These are phyloP conservation scores for Penicillium pulvis DNA, from an alignment of 495 filamentous ascomycete species.

Conservation along the genomic window DNA sequence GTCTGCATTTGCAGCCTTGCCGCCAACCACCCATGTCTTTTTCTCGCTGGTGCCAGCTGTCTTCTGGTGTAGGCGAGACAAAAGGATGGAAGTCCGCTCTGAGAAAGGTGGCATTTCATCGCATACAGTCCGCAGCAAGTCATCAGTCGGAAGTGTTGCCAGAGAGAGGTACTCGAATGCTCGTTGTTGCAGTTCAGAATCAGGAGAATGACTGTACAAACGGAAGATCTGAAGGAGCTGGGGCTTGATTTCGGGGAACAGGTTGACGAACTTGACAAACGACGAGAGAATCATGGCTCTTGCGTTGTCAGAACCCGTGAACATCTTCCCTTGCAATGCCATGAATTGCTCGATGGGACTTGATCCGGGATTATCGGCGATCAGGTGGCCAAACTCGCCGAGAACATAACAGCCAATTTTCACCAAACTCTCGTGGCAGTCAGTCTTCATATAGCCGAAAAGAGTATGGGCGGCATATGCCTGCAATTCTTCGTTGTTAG, in stretches of 20 bases:
- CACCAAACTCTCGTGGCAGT: conserved; percentile 94
- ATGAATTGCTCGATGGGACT: conserved; percentile 98
- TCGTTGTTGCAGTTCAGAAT: conserved; percentile 93
- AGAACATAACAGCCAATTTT: conserved; percentile 97
- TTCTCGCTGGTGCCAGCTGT: conserved; percentile 89
- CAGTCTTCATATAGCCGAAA: conserved; percentile 83
- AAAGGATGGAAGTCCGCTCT: conserved; percentile 85
- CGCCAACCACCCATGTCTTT: conserved; percentile 93
- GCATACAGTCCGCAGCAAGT: conserved; percentile 91
- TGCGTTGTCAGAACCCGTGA: conserved; percentile 84
- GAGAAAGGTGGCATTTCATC: conserved; percentile 99
- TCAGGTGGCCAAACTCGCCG: conserved; percentile 95
- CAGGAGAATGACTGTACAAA: conserved; percentile 90
- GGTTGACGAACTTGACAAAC: conserved; percentile 96
- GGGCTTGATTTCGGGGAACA: conserved; percentile 98
- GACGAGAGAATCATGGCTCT: conserved; percentile 91
- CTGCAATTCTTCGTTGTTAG: conserved; percentile 98
- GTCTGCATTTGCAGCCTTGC: conserved; percentile 88
- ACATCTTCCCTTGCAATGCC: conserved; percentile 87
- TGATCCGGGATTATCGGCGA: conserved; percentile 90
- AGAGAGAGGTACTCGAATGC: conserved; percentile 94
- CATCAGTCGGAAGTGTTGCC: conserved; percentile 82
- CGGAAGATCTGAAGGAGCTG: conserved; percentile 89
- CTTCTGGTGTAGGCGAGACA: conserved; percentile 92
- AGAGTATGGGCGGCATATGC: conserved; percentile 94